Base-by-base conservation (phyloP, 2,329 filamentous ascomycete species). In the Chrysosporium queenslandicum region DNA sequence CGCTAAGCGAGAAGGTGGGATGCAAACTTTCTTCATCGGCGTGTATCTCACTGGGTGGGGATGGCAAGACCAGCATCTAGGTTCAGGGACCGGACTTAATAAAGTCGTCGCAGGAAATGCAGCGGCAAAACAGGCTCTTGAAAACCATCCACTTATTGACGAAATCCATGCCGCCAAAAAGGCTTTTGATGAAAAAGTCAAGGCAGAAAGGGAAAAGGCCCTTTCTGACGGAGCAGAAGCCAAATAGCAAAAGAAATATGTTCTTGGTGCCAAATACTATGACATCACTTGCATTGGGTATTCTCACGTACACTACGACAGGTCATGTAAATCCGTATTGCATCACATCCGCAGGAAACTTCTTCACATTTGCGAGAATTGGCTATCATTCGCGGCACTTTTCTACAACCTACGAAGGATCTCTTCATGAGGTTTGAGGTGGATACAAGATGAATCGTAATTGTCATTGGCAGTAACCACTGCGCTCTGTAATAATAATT, bases 31-130 rank as follows among this genome's bases (percentile, higher is more conserved):
- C 52, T 72, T 65, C 52, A 64, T 75, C 32, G 71, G 70, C 1
- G 71, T 73, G 5, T 75, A 73, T 59, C 60, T 76, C 23, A 74
- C 67, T 4, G 73, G 73, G 12, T 75, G 70, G 69, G 73, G 72
- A 2, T 74, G 68, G 66, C 53, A 64, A 18, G 67, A 71, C 46
- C 64, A 65, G 52, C 68, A 69, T 57, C 61, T 76, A 25, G 73
- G 72, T 4, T 73, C 69, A 36, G 73, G 73, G 1, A 63, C 67
- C 32, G 73, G 72, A 5, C 54, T 64, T 16, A 75, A 63, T 53
- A 75, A 74, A 59, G 62, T 60, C 18, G 68, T 65, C 47, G 73
- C 73, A 11, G 73, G 73, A 18, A 67, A 73, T 55, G 63, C 66
- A 50, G 73, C 73, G 37, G 73, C 73, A 21, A 63, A 58, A 32